Evolutionary conservation across 176 grass and related monocot species (phyloP).

Genomic region (Lolium perenne): DNA sequence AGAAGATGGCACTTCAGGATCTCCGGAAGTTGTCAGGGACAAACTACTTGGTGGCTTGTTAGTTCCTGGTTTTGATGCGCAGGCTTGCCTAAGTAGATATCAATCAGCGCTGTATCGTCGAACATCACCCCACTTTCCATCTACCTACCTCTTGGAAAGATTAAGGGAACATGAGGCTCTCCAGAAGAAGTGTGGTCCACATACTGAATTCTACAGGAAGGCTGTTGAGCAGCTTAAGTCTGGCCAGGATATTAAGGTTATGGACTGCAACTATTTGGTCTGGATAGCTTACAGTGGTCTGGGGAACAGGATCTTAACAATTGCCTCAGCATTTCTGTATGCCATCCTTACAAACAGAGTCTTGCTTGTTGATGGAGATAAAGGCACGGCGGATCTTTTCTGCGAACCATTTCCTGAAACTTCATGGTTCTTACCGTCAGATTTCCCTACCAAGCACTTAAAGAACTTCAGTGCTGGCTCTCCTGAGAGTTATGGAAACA

Average conservation of each 20-base stretch:
- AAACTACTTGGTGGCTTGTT: conserved; percentile 60
- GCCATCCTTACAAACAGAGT: conserved; percentile 70
- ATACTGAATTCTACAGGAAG: conserved; percentile 59
- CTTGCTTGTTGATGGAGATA: conserved; percentile 55
- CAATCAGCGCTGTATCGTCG: conserved; percentile 63
- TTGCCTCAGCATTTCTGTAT: conserved; percentile 68
- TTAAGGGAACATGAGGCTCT: conserved; percentile 69
- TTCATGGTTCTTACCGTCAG: conserved; percentile 62
- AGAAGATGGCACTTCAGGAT: conserved; percentile 12
- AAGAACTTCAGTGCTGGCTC: conserved; percentile 48
- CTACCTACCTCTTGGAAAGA: conserved; percentile 62
- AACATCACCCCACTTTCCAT: conserved; percentile 49
- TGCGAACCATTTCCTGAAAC: conserved; percentile 79
- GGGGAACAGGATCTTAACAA: conserved; percentile 66
- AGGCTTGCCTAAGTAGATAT: conserved; percentile 67
- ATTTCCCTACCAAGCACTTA: conserved; percentile 56
- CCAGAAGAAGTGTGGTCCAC: conserved; percentile 68
- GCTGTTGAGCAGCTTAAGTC: conserved; percentile 58
- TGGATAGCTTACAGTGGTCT: conserved; percentile 74
- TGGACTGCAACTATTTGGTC: conserved; percentile 65
- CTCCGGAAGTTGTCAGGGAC: conserved; percentile 41
- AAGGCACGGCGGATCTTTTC: conserved; percentile 55
- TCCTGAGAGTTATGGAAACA: conserved; percentile 59
- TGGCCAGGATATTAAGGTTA: conserved; percentile 33
- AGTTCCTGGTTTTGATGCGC: conserved; percentile 61